Conservation (phyloP, 1,284 basidiomycete species). For the Trametes sp. region DNA sequence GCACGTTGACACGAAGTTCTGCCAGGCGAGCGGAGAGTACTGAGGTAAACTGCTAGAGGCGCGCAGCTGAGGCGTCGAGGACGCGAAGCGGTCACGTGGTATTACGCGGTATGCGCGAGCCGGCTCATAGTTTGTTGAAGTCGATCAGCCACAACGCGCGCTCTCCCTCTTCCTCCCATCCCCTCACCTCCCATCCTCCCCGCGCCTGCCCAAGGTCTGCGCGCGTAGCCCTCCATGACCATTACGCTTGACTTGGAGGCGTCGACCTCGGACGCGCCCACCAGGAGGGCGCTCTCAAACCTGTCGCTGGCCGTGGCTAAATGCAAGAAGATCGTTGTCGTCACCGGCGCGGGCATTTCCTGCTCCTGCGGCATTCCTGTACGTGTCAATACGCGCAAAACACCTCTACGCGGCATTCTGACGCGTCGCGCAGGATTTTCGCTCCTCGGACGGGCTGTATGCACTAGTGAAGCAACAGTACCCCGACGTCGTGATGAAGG, state of each 20-base stretch:
- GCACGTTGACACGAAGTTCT: too few relatives aligned
- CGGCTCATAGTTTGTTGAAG: slow-evolving; percentile 20
- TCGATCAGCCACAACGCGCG: slow-evolving; percentile 17
- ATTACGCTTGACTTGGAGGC: slow-evolving; percentile 62
- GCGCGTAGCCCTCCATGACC: slow-evolving; percentile 53
- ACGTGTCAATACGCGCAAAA: slow-evolving; percentile 41
- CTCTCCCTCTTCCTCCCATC: slow-evolving; percentile 5
- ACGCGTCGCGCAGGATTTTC: slow-evolving; percentile 74
- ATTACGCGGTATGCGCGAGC: slow-evolving; percentile 19
- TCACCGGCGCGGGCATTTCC: slow-evolving; percentile 92
- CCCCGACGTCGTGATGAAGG: slow-evolving; percentile 84
- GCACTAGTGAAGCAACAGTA: slow-evolving; percentile 86
- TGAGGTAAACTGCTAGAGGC: too few relatives aligned
- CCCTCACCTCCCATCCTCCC: not conserved
- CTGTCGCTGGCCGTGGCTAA: slow-evolving; percentile 82
- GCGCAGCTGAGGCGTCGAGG: too few relatives aligned
- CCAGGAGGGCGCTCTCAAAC: slow-evolving; percentile 65
- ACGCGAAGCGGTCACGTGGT: slow-evolving; percentile 20
- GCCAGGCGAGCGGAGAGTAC: too few relatives aligned
- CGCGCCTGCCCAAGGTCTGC: not conserved
- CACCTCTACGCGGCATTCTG: not conserved
- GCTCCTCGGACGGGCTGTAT: slow-evolving; percentile 89
- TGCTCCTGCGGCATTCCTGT: slow-evolving; percentile 95
- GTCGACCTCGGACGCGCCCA: slow-evolving; percentile 53
- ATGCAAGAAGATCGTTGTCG: slow-evolving; percentile 84